phyloP scores from a whole-genome alignment of 2,329 filamentous ascomycete genomes.

The Chrysoporthe deuterocubensis region DNA sequence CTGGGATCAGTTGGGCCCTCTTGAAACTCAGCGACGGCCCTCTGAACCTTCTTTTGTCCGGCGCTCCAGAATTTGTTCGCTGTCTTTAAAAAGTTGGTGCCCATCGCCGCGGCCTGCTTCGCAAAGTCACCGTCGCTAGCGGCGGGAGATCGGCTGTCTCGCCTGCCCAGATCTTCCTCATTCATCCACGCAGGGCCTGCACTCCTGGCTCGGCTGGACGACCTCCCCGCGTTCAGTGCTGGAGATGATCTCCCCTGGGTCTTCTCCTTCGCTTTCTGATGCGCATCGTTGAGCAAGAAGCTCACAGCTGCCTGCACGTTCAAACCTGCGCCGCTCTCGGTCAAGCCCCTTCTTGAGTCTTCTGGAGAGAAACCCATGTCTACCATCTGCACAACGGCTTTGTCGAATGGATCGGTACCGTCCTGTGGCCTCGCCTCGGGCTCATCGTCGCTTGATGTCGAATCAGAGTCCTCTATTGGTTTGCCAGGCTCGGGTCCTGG shows the following conservation, averaged over 20 bases:
- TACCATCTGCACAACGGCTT: conserved; percentile 83
- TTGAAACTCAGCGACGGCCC: conserved; percentile 86
- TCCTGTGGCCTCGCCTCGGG: conserved; percentile 39
- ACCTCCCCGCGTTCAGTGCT: conserved; percentile 42
- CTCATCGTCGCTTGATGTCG: conserved; percentile 51
- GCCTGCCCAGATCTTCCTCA: conserved; percentile 54
- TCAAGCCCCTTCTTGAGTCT: conserved; percentile 78
- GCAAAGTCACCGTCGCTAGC: conserved; percentile 72
- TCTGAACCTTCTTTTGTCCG: conserved; percentile 88
- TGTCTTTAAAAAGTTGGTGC: conserved; percentile 85
- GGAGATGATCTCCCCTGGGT: conserved; percentile 44
- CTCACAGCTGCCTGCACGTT: conserved; percentile 88
- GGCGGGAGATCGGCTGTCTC: conserved; percentile 60
- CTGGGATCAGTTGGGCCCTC: conserved; percentile 71
- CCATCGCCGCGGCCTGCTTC: conserved; percentile 80
- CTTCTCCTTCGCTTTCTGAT: conserved; percentile 79
- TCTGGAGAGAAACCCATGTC: conserved; percentile 94
- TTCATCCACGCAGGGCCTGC: conserved; percentile 66
- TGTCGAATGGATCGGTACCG: conserved; percentile 69
- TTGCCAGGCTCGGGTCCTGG: conserved; percentile 57
- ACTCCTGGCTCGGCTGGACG: conserved; percentile 42
- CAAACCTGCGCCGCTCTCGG: conserved; percentile 76
- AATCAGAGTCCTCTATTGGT: conserved; percentile 56
- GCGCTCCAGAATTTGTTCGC: conserved; percentile 96
- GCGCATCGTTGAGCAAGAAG: conserved; percentile 89